A percentile compares a stretch with the other conserved stretches of the same genome.
These are phyloP conservation scores for Candida tallmaniae DNA, from an alignment of 805 yeast species.

Conservation along the genomic window DNA sequence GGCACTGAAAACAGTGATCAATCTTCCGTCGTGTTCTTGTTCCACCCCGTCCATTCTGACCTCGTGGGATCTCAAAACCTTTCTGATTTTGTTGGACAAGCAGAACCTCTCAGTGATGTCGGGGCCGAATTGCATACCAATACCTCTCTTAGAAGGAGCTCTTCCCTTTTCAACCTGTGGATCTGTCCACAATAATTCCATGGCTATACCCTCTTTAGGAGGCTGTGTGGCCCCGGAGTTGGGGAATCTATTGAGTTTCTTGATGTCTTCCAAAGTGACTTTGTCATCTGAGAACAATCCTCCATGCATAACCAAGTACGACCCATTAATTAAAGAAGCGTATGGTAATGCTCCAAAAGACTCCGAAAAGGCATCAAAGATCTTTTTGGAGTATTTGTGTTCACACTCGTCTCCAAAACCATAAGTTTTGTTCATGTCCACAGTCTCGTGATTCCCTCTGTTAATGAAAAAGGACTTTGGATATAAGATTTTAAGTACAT, in stretches of 20 bases:
- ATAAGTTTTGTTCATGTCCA: constrained; percentile 93
- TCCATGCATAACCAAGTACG: constrained; percentile 91
- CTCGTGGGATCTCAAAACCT: constrained; percentile 90
- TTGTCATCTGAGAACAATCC: constrained; percentile 82
- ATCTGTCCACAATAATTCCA: constrained; percentile 97
- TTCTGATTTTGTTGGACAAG: constrained; percentile 63
- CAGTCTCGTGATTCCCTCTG: constrained; percentile 96
- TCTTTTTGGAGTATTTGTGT: constrained; percentile 75
- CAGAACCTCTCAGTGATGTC: constrained; percentile 84
- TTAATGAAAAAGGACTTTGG: constrained; percentile 73
- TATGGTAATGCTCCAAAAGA: constrained; percentile 83
- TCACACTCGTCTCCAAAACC: constrained; percentile 97
- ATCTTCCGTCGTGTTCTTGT: constrained; percentile 77
- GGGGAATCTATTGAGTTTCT: constrained; percentile 62
- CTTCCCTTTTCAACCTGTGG: constrained; percentile 80
- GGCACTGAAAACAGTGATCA: constrained; percentile 95
- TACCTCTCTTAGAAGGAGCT: constrained; percentile 87
- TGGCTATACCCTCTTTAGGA: constrained; percentile 84
- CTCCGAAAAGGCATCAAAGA: constrained; percentile 80
- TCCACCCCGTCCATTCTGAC: constrained; percentile 90
- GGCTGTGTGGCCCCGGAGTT: constrained; percentile 61
- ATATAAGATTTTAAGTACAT: constrained; percentile 68
- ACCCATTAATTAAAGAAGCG: constrained; percentile 72
- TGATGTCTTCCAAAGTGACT: constrained; percentile 69
- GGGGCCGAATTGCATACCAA: constrained; percentile 96